Evolutionary conservation across 1,139 yeast genomes (phyloP), one percentile per base, ranked within the genome.

Genomic region (Sugiyamaella novakii): DNA sequence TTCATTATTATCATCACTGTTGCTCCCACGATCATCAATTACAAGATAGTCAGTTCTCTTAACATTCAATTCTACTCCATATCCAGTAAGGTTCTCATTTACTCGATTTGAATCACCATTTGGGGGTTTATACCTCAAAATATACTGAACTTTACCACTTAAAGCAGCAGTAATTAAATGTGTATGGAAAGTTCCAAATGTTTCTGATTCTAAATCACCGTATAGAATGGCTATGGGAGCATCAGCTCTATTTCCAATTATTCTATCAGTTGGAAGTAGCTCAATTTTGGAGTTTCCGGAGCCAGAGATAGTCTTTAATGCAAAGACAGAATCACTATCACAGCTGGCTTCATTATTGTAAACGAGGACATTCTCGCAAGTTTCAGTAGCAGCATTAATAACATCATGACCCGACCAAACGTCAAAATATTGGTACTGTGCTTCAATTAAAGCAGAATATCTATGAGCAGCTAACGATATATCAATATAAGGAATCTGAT

Each of bases 101-200:
- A 10, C 42, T 19, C 21, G 8, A 5, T 8, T 54, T 21, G 59
- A 58, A 52, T 24, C 28, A 38, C 38, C 33, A 21, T 2, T 11
- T 36, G 24, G 18, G 0, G 81, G 80, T 5, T 80, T 73, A 58
- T 87, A 84, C 57, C 97, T 76, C 84, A 95, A 80, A 2, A 83
- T 77, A 63, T 87, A 84, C 50, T 87, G 75, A 27, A 89, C 65
- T 59, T 87, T 86, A 0, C 87, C 94, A 1, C 71, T 65, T 6
- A 69, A 62, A 0, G 95, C 85, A 50, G 84, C 80, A 39, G 78
- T 77, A 53, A 74, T 75, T 50, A 92, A 68, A 50, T 80, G 77
- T 19, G 72, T 65, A 56, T 87, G 82, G 70, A 86, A 83, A 2
- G 68, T 69, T 10, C 70, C 69, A 60, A 88, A 85, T 3, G 70